A percentile compares a stretch with the other conserved stretches of the same genome.
Conservation (phyloP, 179 eudicot species). For the Gypsophila paniculata region DNA sequence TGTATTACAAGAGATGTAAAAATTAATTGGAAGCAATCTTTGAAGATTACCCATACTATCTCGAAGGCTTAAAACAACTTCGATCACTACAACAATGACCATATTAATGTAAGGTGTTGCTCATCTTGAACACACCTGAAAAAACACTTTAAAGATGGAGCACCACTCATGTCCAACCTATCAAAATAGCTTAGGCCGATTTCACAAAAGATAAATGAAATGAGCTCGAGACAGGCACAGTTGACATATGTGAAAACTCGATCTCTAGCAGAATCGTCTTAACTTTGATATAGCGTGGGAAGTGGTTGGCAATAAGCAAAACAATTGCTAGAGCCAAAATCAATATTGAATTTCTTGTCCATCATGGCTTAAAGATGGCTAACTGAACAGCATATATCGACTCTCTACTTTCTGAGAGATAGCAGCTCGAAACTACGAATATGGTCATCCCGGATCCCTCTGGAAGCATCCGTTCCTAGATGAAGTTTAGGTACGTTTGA, state of each 20-base stretch:
- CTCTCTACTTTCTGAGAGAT: constrained; percentile 50
- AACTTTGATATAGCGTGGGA: constrained; percentile 6
- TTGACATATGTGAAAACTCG: background rate
- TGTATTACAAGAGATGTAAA: no score
- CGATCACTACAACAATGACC: no score
- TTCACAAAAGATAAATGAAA: background rate
- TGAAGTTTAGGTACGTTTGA: constrained; percentile 59
- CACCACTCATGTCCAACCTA: background rate
- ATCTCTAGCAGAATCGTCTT: constrained; percentile 6
- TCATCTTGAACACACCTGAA: background rate
- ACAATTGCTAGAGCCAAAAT: constrained; percentile 18
- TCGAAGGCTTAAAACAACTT: no score
- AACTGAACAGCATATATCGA: constrained; percentile 14
- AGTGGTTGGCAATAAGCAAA: constrained; percentile 15
- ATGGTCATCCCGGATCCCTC: constrained; percentile 63
- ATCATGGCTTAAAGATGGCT: constrained; percentile 23
- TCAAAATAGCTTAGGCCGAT: background rate
- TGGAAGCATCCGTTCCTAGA: constrained; percentile 43
- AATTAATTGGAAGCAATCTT: no score
- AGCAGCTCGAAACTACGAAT: constrained; percentile 83
- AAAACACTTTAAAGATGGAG: background rate
- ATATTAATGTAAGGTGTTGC: background rate
- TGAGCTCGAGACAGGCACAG: background rate
- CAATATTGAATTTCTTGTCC: background rate
- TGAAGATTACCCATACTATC: no score